Evolutionary conservation across 768 basidiomycete genomes (phyloP).

Genomic region (Boletellus sp.): DNA sequence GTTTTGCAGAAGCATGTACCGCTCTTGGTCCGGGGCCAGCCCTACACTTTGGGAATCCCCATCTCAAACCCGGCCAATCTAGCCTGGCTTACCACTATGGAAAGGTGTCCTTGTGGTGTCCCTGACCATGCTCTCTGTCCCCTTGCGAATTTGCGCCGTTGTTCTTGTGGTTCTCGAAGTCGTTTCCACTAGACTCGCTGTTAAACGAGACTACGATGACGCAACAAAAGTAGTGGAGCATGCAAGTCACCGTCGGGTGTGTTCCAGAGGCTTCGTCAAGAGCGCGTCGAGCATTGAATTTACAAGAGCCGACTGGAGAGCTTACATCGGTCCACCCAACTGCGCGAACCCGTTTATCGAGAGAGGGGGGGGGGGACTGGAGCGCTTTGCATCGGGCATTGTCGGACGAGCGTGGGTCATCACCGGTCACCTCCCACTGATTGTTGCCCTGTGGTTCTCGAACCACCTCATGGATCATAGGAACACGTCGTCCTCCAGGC

Average conservation of each 20-base stretch:
- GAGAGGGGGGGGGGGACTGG: conserved; percentile 72
- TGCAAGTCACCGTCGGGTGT: conserved; percentile 68
- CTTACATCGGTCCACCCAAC: conserved; percentile 67
- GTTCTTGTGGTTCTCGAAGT: conserved; percentile 72
- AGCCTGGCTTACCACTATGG: conserved; percentile 27
- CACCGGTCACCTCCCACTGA: neutral
- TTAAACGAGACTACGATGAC: conserved; percentile 75
- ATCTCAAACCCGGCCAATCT: conserved; percentile 42
- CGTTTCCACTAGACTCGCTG: conserved; percentile 67
- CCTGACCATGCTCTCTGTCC: conserved; percentile 29
- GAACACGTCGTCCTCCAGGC: too few species aligned
- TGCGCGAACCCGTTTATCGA: conserved; percentile 67
- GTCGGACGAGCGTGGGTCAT: conserved; percentile 33
- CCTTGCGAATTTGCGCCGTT: conserved; percentile 31
- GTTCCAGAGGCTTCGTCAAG: conserved; percentile 14
- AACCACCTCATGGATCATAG: too few species aligned
- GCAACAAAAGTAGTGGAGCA: conserved; percentile 55
- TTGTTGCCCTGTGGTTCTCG: neutral
- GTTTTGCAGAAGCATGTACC: conserved; percentile 36
- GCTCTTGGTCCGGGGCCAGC: conserved; percentile 33
- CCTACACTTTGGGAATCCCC: conserved; percentile 48
- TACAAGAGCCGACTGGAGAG: conserved; percentile 61
- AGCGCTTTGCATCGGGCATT: conserved; percentile 69
- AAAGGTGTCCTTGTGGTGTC: conserved; percentile 47
- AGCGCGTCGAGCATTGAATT: neutral